Conservation (phyloP, 352 stramenopile genomes). For the Globisporangium middletonii region DNA sequence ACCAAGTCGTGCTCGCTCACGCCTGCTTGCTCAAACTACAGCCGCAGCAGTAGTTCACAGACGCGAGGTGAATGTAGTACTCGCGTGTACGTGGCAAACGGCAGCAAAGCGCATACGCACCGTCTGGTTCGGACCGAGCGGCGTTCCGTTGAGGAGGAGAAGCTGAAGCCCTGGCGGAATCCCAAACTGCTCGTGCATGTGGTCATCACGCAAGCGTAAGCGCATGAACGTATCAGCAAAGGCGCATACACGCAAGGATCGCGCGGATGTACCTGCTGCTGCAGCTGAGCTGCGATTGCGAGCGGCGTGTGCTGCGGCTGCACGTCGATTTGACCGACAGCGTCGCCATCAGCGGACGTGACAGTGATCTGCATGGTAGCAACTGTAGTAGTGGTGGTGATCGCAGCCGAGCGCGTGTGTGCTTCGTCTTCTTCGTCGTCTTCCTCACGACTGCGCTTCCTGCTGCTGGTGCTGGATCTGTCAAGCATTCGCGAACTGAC, state of each 20-base stretch:
- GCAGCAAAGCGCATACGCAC: slow-evolving; percentile 16
- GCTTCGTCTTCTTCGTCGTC: neutral
- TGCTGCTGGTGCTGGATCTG: neutral
- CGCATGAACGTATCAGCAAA: neutral
- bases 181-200: slow-evolving; percentile 37
- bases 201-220: neutral
- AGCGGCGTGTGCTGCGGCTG: slow-evolving; percentile 43
- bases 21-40: slow-evolving; percentile 62
- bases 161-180: slow-evolving; percentile 48
- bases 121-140: slow-evolving; percentile 43
- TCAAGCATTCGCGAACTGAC: neutral
- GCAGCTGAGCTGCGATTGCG: slow-evolving; percentile 35
- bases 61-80: neutral
- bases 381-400: slow-evolving; percentile 18
- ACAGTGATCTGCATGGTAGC: slow-evolving; percentile 57
- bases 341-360: slow-evolving; percentile 54
- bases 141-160: slow-evolving; percentile 57
- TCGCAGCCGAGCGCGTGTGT: neutral
- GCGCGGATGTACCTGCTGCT: slow-evolving; percentile 38
- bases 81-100: neutral
- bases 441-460: slow-evolving; percentile 8
- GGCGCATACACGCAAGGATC: neutral
- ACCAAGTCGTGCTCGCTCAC: slow-evolving; percentile 72
- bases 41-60: neutral
- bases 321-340: slow-evolving; percentile 43